Percentiles rank a stretch among this genome's conserved stretches.
Evolutionary conservation across 2,329 filamentous ascomycete genomes (phyloP).

Genomic region (Nigrospora osmanthi): DNA sequence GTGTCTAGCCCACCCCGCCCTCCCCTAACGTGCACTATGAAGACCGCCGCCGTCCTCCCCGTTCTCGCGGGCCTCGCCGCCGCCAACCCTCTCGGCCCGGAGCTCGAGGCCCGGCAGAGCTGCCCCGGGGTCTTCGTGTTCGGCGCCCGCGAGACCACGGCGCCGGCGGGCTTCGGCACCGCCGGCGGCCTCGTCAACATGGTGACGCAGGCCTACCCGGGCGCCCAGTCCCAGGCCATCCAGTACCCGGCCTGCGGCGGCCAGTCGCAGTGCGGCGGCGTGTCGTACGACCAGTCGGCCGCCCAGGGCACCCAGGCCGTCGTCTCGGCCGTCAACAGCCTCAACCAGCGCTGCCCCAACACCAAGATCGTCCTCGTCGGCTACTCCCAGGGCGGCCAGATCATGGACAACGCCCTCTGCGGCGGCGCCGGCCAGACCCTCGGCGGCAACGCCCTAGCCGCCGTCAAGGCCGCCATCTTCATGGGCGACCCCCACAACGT

Average conservation of each 20-base stretch:
- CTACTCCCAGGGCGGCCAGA: constrained; percentile 58
- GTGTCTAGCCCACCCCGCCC: not conserved
- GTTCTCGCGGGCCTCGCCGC: constrained; percentile 7
- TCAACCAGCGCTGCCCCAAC: constrained; percentile 45
- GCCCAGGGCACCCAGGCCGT: constrained; percentile 46
- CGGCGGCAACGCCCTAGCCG: constrained; percentile 36
- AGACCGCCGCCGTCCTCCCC: constrained; percentile 6
- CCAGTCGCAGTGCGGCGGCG: constrained; percentile 43
- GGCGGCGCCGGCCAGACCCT: constrained; percentile 43
- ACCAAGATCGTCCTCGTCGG: constrained; percentile 53
- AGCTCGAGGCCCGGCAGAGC: constrained; percentile 18
- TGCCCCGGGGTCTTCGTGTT: constrained; percentile 42
- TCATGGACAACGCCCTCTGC: constrained; percentile 55
- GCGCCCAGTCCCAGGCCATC: constrained; percentile 38
- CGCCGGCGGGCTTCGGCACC: constrained; percentile 34
- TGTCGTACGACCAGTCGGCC: constrained; percentile 48
- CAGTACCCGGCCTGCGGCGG: constrained; percentile 51
- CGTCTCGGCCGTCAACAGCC: constrained; percentile 46
- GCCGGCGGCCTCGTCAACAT: constrained; percentile 35
- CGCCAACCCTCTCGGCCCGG: constrained; percentile 7
- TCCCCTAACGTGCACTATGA: constrained; percentile 15
- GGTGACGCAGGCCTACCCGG: constrained; percentile 33
- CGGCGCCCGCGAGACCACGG: constrained; percentile 42
- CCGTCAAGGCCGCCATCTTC: constrained; percentile 54
- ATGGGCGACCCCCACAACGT: constrained; percentile 54